Evolutionary conservation across 345 rosid genomes (phyloP).

Genomic region (Hirschfeldia incana): DNA sequence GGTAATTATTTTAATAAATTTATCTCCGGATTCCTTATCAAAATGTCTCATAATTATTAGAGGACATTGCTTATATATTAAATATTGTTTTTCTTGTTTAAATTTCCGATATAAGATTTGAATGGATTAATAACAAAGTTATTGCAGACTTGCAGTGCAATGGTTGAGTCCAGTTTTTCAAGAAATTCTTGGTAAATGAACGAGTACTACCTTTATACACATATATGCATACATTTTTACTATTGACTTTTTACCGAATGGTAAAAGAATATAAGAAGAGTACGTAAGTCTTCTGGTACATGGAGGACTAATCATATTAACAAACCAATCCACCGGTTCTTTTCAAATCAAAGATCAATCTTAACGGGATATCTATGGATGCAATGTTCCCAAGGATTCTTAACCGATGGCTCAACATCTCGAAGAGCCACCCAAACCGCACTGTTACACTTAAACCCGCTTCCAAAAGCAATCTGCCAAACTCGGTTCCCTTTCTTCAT

Average conservation of each 20-base stretch:
- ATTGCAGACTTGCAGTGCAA: background rate
- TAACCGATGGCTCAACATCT: slow-evolving; percentile 51
- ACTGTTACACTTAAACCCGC: slow-evolving; percentile 92
- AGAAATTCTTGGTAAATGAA: background rate
- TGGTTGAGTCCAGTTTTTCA: background rate
- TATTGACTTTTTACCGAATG: background rate
- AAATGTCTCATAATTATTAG: too few species aligned
- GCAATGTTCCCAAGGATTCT: slow-evolving; percentile 74
- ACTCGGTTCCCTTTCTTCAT: slow-evolving; percentile 68
- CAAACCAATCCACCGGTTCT: background rate
- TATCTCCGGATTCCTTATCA: too few species aligned
- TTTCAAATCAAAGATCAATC: slow-evolving; percentile 22
- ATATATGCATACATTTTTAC: background rate
- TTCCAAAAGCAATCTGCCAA: slow-evolving; percentile 93
- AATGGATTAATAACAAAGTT: background rate
- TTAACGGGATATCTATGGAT: slow-evolving; percentile 72
- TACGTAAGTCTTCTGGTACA: background rate
- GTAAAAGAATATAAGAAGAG: background rate
- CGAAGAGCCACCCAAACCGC: slow-evolving; percentile 74
- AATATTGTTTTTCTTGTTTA: background rate
- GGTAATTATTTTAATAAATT: too few species aligned
- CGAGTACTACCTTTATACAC: background rate
- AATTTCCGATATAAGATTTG: background rate
- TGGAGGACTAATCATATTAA: background rate
- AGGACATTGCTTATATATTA: too few species aligned